Conservation (phyloP, 2,329 filamentous ascomycete species). For the Penicillium sp. region DNA sequence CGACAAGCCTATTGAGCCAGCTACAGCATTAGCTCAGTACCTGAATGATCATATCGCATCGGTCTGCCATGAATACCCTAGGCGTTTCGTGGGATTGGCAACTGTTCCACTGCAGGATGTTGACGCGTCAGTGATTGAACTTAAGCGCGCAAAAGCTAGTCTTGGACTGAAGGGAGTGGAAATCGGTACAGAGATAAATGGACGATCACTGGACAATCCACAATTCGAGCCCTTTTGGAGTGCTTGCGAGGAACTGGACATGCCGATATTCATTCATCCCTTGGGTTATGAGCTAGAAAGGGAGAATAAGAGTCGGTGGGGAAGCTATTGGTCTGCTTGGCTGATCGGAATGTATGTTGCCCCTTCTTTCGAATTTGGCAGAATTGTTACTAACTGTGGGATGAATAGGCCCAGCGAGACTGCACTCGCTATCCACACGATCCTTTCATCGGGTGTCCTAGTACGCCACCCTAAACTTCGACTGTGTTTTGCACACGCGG, state of each 20-base stretch:
- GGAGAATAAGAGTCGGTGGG: slow-evolving; percentile 23
- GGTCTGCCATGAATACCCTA: slow-evolving; percentile 13
- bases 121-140: slow-evolving; percentile 10
- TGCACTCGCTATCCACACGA: slow-evolving; percentile 20
- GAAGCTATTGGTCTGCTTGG: slow-evolving; percentile 25
- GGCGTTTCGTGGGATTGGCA: slow-evolving; percentile 20
- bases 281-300: slow-evolving; percentile 22
- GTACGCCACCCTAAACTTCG: slow-evolving; percentile 18
- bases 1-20: slow-evolving; percentile 20
- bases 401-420: slow-evolving; percentile 18
- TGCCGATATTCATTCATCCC: slow-evolving; percentile 25
- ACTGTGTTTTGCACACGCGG: slow-evolving; percentile 24
- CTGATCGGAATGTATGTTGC: slow-evolving; percentile 20
- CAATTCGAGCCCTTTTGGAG: slow-evolving; percentile 21
- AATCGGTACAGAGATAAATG: slow-evolving; percentile 22
- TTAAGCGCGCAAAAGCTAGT: slow-evolving; percentile 13
- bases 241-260: slow-evolving; percentile 20
- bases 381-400: background rate
- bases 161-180: slow-evolving; percentile 22
- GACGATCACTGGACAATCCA: slow-evolving; percentile 9
- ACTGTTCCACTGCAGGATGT: slow-evolving; percentile 24
- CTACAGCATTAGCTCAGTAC: slow-evolving; percentile 10
- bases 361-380: background rate
- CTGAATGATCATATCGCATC: slow-evolving; percentile 24
- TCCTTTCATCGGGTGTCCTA: slow-evolving; percentile 19